Base-by-base conservation (phyloP, 75 land plant species). In the Pinus tabuliformis region DNA sequence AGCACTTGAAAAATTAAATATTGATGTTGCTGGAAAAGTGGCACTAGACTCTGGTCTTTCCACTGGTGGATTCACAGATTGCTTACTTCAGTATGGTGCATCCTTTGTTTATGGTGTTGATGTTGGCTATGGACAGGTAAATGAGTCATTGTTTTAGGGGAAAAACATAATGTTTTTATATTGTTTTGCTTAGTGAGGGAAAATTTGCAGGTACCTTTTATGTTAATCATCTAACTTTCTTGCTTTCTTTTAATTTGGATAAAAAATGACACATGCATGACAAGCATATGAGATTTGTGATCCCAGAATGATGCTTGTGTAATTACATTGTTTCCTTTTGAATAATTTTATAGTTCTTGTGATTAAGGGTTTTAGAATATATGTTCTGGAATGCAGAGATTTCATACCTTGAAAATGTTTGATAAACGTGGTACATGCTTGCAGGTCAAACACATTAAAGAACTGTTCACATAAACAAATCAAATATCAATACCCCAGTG, bases 111-210 rank as follows among this genome's bases (percentile, higher is more conserved):
- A 94, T 89, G 99, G 99, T 26, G 91, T 96, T 76, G 99, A 96
- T 87, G 99, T 96, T 6, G 99, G 99, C 62, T 96, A 96, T 84
- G 99, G 99, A 60, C 99, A 96, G 97, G 99, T 83, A 71, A 81
- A 21, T 24, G 3, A 22, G 14, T n/a, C 75, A 56, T 49, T 14
- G 22, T 2, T 36, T 75, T 75, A 20, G 18, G 5, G 26, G 75
- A 36, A 17, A 49, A 49, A 49, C 54, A 15, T 2, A 8, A n/a
- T 45, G 18, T 28, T n/a, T 28, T 70, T 26, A 18, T 71, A 28
- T 71, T 21, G n/a, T 56, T 21, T 14, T 72, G 3, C 22, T 77
- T 49, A 9, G 28, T 76, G 7, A 4, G 6, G 37, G 12, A 4
- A 33, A 65, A 24, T 65, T 26, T 65, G 37, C n/a, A 36, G 33